Evolutionary conservation across 106 monocot genomes (phyloP), one percentile per base, ranked within the genome.

Genomic region (Xerophyta viscosa): DNA sequence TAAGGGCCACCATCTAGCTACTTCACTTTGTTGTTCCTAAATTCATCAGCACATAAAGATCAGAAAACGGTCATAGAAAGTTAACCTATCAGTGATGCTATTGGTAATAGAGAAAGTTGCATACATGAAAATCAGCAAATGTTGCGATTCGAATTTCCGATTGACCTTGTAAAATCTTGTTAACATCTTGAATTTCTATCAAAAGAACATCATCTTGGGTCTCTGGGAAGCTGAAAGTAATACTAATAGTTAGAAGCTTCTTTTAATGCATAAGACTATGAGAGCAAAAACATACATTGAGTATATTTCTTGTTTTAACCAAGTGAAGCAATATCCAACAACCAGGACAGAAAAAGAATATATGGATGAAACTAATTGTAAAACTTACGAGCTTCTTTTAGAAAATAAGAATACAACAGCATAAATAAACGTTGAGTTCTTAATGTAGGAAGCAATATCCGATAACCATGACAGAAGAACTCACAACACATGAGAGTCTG

Each of bases 1-100:
- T 60, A 98, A 23, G 27, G 96, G 85, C 70, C 76, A 89, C 96
- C 89, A 98, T 50, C 51, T 89, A 19, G 67, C 21, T 58, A 70
- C 60, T 46, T 82, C 81, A 31, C 58, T 66, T 73, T 85, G 75
- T 58, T 70, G 18, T 46, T 54, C 11, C 7, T 18, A 15, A 10
- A 43, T 21, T 29, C 1, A 39, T 39, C 12, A 28, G 4, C 20
- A 14, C 2, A 19, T 19, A 1, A 46, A 33, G 33, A 33, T n/a
- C n/a, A n/a, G n/a, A n/a, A n/a, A n/a, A n/a, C n/a, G n/a, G n/a
- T n/a, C n/a, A n/a, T n/a, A n/a, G n/a, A n/a, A n/a, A n/a, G n/a
- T n/a, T n/a, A n/a, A n/a, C n/a, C n/a, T n/a, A 10, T 33, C 33
- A 33, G 5, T 10, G 10, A 10, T 6, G 5, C 33, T 33, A 6